phyloP scores from a whole-genome alignment of 352 stramenopile species.

The Pythium utonaiense region DNA sequence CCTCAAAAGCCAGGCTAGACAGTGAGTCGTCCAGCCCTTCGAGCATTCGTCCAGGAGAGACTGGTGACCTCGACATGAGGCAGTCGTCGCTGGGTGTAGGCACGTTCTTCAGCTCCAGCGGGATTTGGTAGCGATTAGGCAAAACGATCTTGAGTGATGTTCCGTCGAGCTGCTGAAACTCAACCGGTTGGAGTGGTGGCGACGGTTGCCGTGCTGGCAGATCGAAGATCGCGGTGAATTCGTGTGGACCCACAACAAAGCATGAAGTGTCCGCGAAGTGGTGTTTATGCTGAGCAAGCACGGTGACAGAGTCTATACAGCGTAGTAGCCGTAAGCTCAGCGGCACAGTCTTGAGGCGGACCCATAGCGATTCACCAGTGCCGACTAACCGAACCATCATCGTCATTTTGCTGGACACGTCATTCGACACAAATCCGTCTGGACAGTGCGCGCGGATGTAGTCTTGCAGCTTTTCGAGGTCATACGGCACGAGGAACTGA shows the following conservation, averaged over 20 bases:
- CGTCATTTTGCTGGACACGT: slow-evolving; percentile 28
- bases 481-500: slow-evolving; percentile 46
- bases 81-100: slow-evolving; percentile 2
- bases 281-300: slow-evolving; percentile 29
- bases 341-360: slow-evolving; percentile 55
- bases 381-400: slow-evolving; percentile 42
- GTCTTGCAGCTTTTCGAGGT: slow-evolving; percentile 65
- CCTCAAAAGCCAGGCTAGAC: slow-evolving; percentile 71
- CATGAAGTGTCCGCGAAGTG: slow-evolving; percentile 68
- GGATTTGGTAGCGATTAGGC: slow-evolving; percentile 17
- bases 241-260: slow-evolving; percentile 70
- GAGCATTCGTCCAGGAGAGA: slow-evolving; percentile 8
- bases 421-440: slow-evolving; percentile 13
- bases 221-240: slow-evolving; percentile 39
- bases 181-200: neutral
- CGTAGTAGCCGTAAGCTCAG: slow-evolving; percentile 71
- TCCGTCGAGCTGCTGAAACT: neutral
- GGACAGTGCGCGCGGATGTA: slow-evolving; percentile 37
- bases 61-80: slow-evolving; percentile 12
- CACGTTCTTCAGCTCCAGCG: slow-evolving; percentile 52
- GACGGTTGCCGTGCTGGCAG: slow-evolving; percentile 9
- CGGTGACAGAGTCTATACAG: slow-evolving; percentile 73
- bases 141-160: slow-evolving; percentile 2
- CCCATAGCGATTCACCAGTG: slow-evolving; percentile 34
- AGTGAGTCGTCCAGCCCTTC: slow-evolving; percentile 43